A percentile compares a stretch with the other conserved stretches of the same genome.
Conservation (phyloP, 2,329 filamentous ascomycete genomes). For the Pseudonectria buxi region DNA sequence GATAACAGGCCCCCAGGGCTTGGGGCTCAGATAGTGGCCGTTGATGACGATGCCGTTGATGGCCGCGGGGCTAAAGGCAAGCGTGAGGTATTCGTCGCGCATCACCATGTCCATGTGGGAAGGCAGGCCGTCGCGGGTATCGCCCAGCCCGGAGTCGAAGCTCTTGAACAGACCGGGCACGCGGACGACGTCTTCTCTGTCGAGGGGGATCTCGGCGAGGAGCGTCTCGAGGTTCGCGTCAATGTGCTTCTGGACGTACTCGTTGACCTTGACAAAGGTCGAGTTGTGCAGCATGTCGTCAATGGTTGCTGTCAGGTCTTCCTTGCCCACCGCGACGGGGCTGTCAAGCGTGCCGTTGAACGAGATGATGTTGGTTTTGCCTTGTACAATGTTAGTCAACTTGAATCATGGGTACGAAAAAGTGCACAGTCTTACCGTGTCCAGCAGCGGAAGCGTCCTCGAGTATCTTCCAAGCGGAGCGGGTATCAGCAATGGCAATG, state of each 20-base stretch:
- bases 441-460: conserved; percentile 10
- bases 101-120: no score
- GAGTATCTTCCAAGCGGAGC: conserved; percentile 12
- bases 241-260: conserved; percentile 10
- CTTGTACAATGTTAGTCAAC: no score
- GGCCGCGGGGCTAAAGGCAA: conserved; percentile 8
- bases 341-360: no score
- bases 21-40: conserved; percentile 11
- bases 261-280: conserved; percentile 7
- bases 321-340: no score
- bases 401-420: no score
- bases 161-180: conserved; percentile 14
- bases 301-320: conserved; percentile 13
- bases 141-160: neutral
- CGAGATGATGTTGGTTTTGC: no score
- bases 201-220: conserved; percentile 18
- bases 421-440: conserved; percentile 10
- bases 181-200: conserved; percentile 15
- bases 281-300: conserved; percentile 8
- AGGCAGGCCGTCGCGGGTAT: neutral
- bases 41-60: conserved; percentile 19
- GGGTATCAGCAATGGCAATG: conserved; percentile 17
- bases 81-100: neutral
- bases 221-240: conserved; percentile 16
- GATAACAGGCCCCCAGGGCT: conserved; percentile 22